Base-by-base conservation (phyloP, 2,329 filamentous ascomycete genomes). In the Xylariaceae sp. region DNA sequence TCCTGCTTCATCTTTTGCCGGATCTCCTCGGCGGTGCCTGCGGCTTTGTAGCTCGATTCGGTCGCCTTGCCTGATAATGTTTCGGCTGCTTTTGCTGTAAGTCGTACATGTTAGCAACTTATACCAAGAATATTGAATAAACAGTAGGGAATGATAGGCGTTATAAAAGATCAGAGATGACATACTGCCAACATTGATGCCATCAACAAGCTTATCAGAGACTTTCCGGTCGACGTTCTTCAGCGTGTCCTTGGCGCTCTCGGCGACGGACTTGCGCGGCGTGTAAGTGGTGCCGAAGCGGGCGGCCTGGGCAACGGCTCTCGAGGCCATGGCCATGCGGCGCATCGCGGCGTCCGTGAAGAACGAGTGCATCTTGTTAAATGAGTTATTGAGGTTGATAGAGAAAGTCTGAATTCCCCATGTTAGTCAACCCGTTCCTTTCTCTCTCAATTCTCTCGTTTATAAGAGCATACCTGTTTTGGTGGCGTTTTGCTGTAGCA, bases 141-240 rank as follows among this genome's bases (percentile, higher is more conserved):
- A 30, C 5, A 6, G 23, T 30, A 4, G 5, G 23, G 23, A 30
- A 30, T 30, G 37, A 10, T 42, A 7, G 37, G 17, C 17, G 17
- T 18, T 18, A 42, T 42, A 42, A 3, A 9, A 13, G 37, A 11
- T 4, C 3, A 42, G 37, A 42, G 37, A 42, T 42, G 37, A 76
- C 80, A 60, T 76, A 86, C 85, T 72, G 53, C 80, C 80, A 51
- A 77, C 74, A 65, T 88, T 77, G 69, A 88, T 84, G 13, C 82
- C 83, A 45, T 83, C 81, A 34, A 86, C 81, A 15, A 88, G 69
- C 70, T 84, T 86, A 70, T 85, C 80, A 60, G 81, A 80, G 48
- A 88, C 82, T 53, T 75, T 78, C 35, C 82, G 78, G 74, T 88
- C 83, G 4, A 86, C 82, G 4, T 73, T 75, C 73, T 87, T 85